Evolutionary conservation across 805 yeast species (phyloP), one percentile per base, ranked within the genome.

Genomic region (Zygosaccharomyces bailii): DNA sequence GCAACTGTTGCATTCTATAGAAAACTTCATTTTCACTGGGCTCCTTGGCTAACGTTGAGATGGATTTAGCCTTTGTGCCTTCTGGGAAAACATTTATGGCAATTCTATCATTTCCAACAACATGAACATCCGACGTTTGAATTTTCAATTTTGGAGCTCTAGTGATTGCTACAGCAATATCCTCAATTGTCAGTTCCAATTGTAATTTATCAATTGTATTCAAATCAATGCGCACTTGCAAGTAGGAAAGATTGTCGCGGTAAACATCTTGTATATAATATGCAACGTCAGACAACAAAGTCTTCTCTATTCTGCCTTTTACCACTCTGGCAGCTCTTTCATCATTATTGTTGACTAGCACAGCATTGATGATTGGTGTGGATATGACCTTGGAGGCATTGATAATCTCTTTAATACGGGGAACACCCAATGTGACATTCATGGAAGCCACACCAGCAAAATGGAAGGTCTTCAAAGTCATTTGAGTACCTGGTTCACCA

Each of bases 401-500:
- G 65, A 93, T 93, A 65, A 93, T 93, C 73, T 93, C 99, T 70
- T 93, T 93, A 65, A 93, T 91, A 78, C 99, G 96, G 39, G 99
- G 99, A 42, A 93, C 99, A 79, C 99, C 99, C 55, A 93, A 78
- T 0, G 99, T 93, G 53, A 91, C 96, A 72, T 93, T 93, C 97
- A 91, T 93, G 37, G 96, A 86, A 27, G 99, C 98, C 46, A 93
- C 99, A 76, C 99, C 99, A 59, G 99, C 99, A 76, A 93, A 93
- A 75, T 93, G 99, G 87, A 91, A 91, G 48, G 95, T 85, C 64
- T 85, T 85, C 61, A 85, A 76, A 4, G 99, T 93, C 99, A 93
- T 93, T 71, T 93, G 99, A 0, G 99, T 93, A 65, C 98, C 99
- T 17, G 99, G 99, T 63, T 91, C 99, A 71, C 99, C 99, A 72